Conservation (phyloP, 805 yeast genomes). For the Isabelozyma heimii region DNA sequence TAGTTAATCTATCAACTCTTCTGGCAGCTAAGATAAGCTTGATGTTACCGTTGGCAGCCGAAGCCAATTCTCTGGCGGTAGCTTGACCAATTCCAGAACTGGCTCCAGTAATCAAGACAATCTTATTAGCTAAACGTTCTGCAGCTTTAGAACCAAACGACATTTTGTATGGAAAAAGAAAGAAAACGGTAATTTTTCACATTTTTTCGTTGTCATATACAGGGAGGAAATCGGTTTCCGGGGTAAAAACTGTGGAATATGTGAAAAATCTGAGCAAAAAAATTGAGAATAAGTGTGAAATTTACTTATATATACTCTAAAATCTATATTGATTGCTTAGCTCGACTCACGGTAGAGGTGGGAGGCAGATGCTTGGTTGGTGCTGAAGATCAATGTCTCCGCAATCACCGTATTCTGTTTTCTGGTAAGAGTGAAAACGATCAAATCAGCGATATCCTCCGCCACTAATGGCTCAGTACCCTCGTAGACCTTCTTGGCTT, state of each 20-base stretch:
- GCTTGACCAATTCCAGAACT: slow-evolving; percentile 45
- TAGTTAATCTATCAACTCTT: slow-evolving; percentile 26
- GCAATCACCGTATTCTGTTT: slow-evolving; percentile 72
- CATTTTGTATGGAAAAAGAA: slow-evolving; percentile 15
- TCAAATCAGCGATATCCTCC: slow-evolving; percentile 72
- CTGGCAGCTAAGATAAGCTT: slow-evolving; percentile 38
- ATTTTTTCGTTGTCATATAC: no score
- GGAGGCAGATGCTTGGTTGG: slow-evolving; percentile 78
- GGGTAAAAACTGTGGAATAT: not conserved
- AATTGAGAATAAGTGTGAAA: not conserved
- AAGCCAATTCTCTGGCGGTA: slow-evolving; percentile 37
- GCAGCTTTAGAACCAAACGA: slow-evolving; percentile 37
- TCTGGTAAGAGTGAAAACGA: slow-evolving; percentile 65
- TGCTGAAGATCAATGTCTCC: slow-evolving; percentile 79
- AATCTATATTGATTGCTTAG: no score
- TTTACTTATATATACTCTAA: no score
- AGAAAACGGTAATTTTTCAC: not conserved
- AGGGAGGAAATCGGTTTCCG: not conserved
- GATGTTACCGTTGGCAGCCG: slow-evolving; percentile 36
- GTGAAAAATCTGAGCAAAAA: not conserved
- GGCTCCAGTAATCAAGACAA: slow-evolving; percentile 39
- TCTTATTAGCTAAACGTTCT: slow-evolving; percentile 36
- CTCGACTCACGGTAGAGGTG: slow-evolving; percentile 45
- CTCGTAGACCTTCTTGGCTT: slow-evolving; percentile 63
- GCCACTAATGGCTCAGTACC: slow-evolving; percentile 71